These are phyloP conservation scores for Apophysomyces sp. DNA, from an alignment of 371 early-diverging fungal genomes.

Conservation along the genomic window DNA sequence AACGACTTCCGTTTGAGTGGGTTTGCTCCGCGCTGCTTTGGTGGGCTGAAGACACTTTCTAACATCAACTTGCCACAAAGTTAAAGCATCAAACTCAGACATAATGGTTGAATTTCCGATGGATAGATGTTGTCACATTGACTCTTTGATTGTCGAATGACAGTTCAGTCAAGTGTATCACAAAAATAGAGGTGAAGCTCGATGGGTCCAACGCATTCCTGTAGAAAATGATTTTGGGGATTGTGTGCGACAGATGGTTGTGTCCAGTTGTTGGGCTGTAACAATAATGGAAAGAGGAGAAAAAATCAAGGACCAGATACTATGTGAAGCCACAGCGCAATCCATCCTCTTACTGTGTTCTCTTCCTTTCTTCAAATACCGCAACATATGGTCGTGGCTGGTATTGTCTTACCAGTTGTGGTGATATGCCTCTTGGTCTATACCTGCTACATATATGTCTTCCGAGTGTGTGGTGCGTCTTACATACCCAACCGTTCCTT, in stretches of 20 bases:
- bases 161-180: too few species aligned
- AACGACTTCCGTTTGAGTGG: not conserved
- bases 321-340: constrained; percentile 1
- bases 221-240: too few species aligned
- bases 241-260: too few species aligned
- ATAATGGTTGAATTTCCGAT: too few species aligned
- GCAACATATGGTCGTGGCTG: constrained; percentile 2
- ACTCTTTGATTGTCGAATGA: too few species aligned
- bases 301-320: not conserved
- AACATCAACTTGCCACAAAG: too few species aligned
- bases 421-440: constrained; percentile 37
- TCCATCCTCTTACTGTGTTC: not conserved
- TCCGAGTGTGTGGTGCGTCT: constrained; percentile 52
- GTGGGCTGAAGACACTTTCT: not conserved
- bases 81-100: too few species aligned
- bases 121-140: too few species aligned
- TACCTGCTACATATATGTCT: constrained; percentile 53
- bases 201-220: too few species aligned
- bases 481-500: not conserved
- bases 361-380: not conserved
- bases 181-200: too few species aligned
- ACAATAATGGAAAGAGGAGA: not conserved
- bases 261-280: not conserved
- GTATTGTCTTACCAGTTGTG: constrained; percentile 31
- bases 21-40: not conserved